Evolutionary conservation across 345 rosid species (phyloP).

Genomic region (Excoecaria agallocha): DNA sequence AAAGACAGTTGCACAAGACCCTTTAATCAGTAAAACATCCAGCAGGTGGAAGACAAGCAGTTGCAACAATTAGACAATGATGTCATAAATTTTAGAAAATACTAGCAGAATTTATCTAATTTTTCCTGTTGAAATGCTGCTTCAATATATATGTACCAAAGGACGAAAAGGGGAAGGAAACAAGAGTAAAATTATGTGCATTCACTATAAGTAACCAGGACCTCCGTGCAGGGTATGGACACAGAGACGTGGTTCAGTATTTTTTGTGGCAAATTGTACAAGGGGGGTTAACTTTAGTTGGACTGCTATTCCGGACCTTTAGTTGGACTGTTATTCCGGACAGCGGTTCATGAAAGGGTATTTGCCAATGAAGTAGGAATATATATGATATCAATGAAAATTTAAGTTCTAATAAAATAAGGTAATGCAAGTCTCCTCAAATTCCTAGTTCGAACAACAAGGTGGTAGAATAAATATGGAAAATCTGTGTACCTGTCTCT

Average conservation of each 20-base stretch:
- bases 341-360: neutral
- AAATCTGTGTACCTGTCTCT: no score
- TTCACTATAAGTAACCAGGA: neutral
- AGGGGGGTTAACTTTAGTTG: neutral
- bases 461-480: no score
- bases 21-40: neutral
- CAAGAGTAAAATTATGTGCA: neutral
- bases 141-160: neutral
- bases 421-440: neutral
- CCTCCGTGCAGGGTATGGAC: no score
- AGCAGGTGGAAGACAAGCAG: neutral
- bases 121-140: neutral
- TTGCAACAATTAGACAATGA: neutral
- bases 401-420: neutral
- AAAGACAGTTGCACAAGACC: conserved; percentile 13
- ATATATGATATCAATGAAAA: no score
- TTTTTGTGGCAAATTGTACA: neutral
- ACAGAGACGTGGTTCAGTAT: no score
- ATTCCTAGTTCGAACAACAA: no score
- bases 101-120: neutral
- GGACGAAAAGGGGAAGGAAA: neutral
- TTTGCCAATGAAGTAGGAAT: no score
- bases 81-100: neutral
- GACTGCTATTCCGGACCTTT: neutral
- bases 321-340: neutral